phyloP scores from a whole-genome alignment of 371 early-diverging fungal genomes.

The Mucor sp. region DNA sequence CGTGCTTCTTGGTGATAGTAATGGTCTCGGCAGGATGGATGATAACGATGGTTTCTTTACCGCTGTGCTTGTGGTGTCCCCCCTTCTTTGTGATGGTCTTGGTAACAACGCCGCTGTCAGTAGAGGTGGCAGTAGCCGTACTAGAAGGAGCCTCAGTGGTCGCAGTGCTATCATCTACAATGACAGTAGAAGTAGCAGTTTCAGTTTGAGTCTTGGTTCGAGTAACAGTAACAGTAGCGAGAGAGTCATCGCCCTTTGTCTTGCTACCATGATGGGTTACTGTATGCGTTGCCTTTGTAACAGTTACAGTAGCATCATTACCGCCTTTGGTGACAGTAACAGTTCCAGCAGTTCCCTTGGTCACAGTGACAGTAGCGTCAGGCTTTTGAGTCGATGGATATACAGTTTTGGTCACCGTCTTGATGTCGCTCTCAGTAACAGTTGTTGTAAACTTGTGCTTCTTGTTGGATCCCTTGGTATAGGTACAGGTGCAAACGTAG shows the following conservation, averaged over 20 bases:
- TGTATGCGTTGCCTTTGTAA: background rate
- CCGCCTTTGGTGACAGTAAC: background rate
- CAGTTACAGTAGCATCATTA: background rate
- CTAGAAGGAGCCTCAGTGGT: background rate
- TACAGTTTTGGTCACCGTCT: background rate
- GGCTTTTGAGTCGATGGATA: background rate
- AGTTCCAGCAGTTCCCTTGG: background rate
- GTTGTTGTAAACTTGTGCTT: background rate
- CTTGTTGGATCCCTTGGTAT: background rate
- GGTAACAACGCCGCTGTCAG: background rate
- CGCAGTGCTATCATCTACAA: background rate
- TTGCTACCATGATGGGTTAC: background rate
- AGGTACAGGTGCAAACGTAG: background rate
- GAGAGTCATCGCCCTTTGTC: background rate
- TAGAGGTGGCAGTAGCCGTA: background rate
- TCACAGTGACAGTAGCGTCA: background rate
- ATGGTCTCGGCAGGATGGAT: background rate
- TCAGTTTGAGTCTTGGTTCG: background rate
- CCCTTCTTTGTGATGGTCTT: background rate
- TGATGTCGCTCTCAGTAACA: background rate
- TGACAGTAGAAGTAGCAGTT: background rate
- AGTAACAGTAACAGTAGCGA: background rate
- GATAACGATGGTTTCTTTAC: background rate
- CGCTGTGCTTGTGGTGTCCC: background rate
- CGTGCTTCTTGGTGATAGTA: background rate